These are phyloP conservation scores for Aspergillus diversus DNA, from an alignment of 495 filamentous ascomycete species.

Conservation along the genomic window DNA sequence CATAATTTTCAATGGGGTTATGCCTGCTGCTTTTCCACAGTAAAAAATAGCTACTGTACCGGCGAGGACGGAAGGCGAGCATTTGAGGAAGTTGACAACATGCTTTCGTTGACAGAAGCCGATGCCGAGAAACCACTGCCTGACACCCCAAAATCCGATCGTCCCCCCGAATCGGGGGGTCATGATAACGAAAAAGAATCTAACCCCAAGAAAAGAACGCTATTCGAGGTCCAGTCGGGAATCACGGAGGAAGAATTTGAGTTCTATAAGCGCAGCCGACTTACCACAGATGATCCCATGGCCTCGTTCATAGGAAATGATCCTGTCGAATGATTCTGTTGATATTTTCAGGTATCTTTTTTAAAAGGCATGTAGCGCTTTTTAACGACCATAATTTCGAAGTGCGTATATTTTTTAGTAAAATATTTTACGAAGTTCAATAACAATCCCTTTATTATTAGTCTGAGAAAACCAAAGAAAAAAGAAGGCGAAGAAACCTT, in stretches of 20 bases:
- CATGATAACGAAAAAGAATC: slow-evolving; percentile 36
- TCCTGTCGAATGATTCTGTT: slow-evolving; percentile 32
- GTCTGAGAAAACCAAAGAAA: no score
- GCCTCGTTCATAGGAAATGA: slow-evolving; percentile 71
- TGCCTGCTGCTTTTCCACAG: slow-evolving; percentile 86
- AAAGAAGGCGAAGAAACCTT: no score
- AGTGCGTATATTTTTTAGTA: not conserved
- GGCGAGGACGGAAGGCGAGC: slow-evolving; percentile 80
- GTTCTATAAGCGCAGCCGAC: slow-evolving; percentile 72
- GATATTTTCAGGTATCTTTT: slow-evolving; percentile 21
- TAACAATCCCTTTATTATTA: no score
- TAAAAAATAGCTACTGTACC: slow-evolving; percentile 97
- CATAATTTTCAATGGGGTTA: slow-evolving; percentile 96
- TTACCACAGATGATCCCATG: slow-evolving; percentile 82
- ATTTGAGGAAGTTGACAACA: slow-evolving; percentile 66
- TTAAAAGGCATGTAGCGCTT: not conserved
- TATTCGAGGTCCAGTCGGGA: slow-evolving; percentile 71
- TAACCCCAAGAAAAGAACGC: slow-evolving; percentile 65
- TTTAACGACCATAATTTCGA: not conserved
- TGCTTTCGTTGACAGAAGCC: slow-evolving; percentile 47
- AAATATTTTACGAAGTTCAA: not conserved
- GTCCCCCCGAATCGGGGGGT: slow-evolving; percentile 30
- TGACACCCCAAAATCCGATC: slow-evolving; percentile 25
- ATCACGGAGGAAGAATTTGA: slow-evolving; percentile 83
- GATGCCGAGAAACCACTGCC: slow-evolving; percentile 34